Percentiles rank a stretch among this genome's conserved stretches.
phyloP scores from a whole-genome alignment of 169 alveolate genomes.

The Plasmodium blacklocki region DNA sequence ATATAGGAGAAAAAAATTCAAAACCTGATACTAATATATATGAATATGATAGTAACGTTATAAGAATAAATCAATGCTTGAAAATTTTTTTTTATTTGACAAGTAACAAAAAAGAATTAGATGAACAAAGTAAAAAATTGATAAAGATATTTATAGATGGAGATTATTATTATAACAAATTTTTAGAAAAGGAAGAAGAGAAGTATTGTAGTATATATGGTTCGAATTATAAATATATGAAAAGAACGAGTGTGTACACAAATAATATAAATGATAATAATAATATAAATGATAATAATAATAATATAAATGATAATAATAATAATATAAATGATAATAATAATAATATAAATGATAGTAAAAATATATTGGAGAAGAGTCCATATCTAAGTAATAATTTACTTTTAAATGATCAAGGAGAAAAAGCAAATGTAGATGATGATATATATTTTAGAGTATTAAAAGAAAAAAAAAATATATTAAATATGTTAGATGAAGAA shows the following conservation, averaged over 20 bases:
- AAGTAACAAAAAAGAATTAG: neutral
- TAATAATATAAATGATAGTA: neutral
- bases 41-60: conserved; percentile 68
- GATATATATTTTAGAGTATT: conserved; percentile 44
- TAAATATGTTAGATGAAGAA: conserved; percentile 35
- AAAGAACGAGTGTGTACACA: neutral
- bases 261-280: neutral
- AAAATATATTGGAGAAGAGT: neutral
- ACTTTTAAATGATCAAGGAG: neutral
- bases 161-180: conserved; percentile 37
- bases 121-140: conserved; percentile 23
- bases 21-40: conserved; percentile 4
- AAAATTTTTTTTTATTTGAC: conserved; percentile 35
- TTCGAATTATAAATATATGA: conserved; percentile 3
- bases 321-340: neutral
- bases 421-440: conserved; percentile 46
- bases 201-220: conserved; percentile 66
- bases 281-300: too few relatives aligned
- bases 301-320: too few relatives aligned
- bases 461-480: conserved; percentile 53
- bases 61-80: conserved; percentile 63
- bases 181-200: conserved; percentile 56
- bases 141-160: conserved; percentile 50
- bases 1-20: conserved; percentile 16
- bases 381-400: neutral